A percentile compares a stretch with the other conserved stretches of the same genome.
Evolutionary conservation across 805 yeast species (phyloP).

Genomic region (Candida wancherniae): DNA sequence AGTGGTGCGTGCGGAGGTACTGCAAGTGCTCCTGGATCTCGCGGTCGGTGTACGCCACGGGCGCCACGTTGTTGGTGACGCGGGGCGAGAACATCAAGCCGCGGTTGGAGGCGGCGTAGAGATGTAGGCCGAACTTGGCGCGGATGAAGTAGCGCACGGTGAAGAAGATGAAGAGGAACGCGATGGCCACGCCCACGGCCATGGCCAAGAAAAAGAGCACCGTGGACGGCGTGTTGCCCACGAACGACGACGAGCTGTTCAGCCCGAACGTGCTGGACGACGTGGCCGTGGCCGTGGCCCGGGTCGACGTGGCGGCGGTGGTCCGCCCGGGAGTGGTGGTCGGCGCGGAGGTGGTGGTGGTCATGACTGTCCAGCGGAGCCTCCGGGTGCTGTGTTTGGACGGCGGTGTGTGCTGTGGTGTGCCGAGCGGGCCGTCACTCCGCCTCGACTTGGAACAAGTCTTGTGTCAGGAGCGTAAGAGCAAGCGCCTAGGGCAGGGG

Average conservation of each 20-base stretch:
- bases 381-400: not conserved
- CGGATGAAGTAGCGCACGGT: constrained; percentile 57
- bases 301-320: constrained; percentile 1
- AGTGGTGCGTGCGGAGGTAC: constrained; percentile 30
- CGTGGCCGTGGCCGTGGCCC: not conserved
- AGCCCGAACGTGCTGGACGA: too few relatives aligned
- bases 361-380: not conserved
- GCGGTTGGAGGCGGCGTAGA: constrained; percentile 33
- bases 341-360: not conserved
- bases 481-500: too few relatives aligned
- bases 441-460: too few relatives aligned
- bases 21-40: constrained; percentile 35
- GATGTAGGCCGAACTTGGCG: constrained; percentile 50
- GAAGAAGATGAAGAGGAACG: constrained; percentile 53
- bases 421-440: too few relatives aligned
- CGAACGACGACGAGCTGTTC: constrained; percentile 27
- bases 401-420: too few relatives aligned
- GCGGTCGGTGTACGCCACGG: constrained; percentile 16
- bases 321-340: not conserved
- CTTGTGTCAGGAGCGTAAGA: too few relatives aligned
- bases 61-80: constrained; percentile 6
- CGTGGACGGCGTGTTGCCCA: constrained; percentile 54
- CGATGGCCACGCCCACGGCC: constrained; percentile 56
- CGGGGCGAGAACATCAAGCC: constrained; percentile 16
- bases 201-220: constrained; percentile 61